Base-by-base conservation (phyloP, 768 basidiomycete genomes). In the Suillus luteus region DNA sequence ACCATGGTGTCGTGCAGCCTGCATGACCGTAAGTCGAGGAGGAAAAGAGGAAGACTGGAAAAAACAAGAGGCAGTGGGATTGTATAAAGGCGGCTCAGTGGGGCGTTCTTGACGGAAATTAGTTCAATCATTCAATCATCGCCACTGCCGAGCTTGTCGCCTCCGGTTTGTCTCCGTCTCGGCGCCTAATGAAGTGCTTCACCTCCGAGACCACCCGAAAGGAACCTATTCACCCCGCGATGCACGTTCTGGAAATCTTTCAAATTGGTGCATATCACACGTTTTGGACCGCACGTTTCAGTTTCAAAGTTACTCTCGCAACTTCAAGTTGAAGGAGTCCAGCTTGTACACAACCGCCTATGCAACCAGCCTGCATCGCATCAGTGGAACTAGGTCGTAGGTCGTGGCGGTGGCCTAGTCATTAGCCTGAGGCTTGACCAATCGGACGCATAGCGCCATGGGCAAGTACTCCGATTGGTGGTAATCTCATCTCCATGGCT, bases 1-100 rank as follows among this genome's bases (percentile, higher is more conserved):
- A 58, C 57, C 17, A 19, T 41, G 27, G 27, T 27, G 24, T 58
- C 57, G 57, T 58, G 57, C 57, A 31, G 57, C 57, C 40, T 58
- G 57, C 57, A 58, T 58, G 10, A 40, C 10, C 10, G 37, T 37
- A 37, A 41, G 55, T 58, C 5, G 24, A 19, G 38, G 17, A 38
- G 24, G n/a, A 37, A 22, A 31, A 27, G 17, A 5, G 24, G 57
- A 27, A 17, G 57, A 31, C 27, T 41, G 40, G 7, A 41, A 57
- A 55, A 41, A 58, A 27, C 1, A 10, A 24, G 2, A 17, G 37
- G 24, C 31, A 31, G 31, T 24, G 40, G 33, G 31, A n/a, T 41
- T 27, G 24, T 58, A 17, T 58, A 41, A 27, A 57, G 37, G 37
- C 15, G 15, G 15, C 15, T 15, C 22, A 37, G 31, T 31, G 38